phyloP scores from a whole-genome alignment of 148 eudicot genomes.

The Rhododendron henanense region DNA sequence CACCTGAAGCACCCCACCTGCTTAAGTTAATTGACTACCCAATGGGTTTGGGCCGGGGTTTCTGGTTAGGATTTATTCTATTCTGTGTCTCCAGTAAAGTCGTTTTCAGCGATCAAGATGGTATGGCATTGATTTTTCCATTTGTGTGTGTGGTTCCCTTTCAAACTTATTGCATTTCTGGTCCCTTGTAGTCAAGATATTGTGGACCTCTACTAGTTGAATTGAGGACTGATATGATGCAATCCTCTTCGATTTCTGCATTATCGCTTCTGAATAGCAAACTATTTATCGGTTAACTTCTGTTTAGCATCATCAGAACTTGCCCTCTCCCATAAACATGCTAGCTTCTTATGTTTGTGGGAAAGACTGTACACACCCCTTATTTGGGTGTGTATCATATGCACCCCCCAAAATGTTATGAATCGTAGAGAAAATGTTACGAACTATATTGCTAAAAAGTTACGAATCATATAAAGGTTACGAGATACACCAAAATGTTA shows the following conservation, averaged over 20 bases:
- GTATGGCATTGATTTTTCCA: constrained; percentile 19
- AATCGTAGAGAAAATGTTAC: too few relatives aligned
- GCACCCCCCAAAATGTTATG: too few relatives aligned
- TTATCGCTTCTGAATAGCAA: neutral
- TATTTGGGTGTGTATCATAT: too few relatives aligned
- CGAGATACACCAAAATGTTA: too few relatives aligned
- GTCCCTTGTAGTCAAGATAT: neutral
- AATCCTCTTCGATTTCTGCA: neutral
- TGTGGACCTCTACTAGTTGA: neutral
- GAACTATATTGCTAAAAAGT: too few relatives aligned
- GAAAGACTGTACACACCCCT: too few relatives aligned
- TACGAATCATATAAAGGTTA: too few relatives aligned
- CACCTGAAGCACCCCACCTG: neutral
- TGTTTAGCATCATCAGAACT: neutral
- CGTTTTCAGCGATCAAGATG: constrained; percentile 42
- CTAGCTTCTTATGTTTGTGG: too few relatives aligned
- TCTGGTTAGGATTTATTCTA: constrained; percentile 28
- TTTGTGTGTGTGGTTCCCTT: neutral
- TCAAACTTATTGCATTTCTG: neutral
- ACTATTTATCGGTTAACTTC: neutral
- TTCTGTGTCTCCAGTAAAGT: constrained; percentile 10
- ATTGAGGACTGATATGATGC: neutral
- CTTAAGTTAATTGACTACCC: neutral
- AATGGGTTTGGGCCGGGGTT: constrained; percentile 30
- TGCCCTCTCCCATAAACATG: neutral